Evolutionary conservation across 2,329 filamentous ascomycete genomes (phyloP), one percentile per base, ranked within the genome.

Genomic region (Dothideomycetes sp.): DNA sequence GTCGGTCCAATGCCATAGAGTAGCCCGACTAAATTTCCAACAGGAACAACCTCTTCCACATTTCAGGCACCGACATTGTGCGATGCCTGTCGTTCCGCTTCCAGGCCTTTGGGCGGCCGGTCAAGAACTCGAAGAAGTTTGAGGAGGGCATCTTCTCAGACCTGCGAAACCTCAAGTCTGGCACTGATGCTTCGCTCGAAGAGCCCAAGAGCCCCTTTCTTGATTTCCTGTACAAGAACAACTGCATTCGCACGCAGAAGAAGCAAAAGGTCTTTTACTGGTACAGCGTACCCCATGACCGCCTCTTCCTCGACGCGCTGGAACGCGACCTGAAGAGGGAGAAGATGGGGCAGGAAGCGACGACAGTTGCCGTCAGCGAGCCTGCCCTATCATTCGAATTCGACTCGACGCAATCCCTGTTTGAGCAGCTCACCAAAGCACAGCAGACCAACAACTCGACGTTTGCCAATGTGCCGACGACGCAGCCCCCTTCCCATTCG

Each of bases 231-330:
- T 98, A 98, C 78, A 98, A 98, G 75, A 98, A 98, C 76, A 98
- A 98, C 72, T 98, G 91, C 74, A 98, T 98, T 53, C 81, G 91
- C 52, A 98, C 91, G 29, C 91, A 98, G 65, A 98, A 98, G 79
- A 98, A 98, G 75, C 91, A 98, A 60, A 98, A 98, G 72, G 91
- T 98, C 49, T 98, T 98, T 59, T 98, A 96, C 69, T 98, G 91
- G 91, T 98, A 96, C 68, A 95, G 88, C 68, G 91, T 98, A 35
- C 91, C 91, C 1, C 91, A 98, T 62, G 91, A 98, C 65, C 79
- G 91, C 40, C 78, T 98, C 37, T 98, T 98, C 67, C 80, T 98
- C 51, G 91, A 98, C 68, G 91, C 91, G 30, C 72, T 98, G 53
- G 91, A 98, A 73, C 82, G 91, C 49, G 91, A 98, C 59, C 68